Conservation (phyloP, 2,329 filamentous ascomycete species). For the Pseudonectria buxi region DNA sequence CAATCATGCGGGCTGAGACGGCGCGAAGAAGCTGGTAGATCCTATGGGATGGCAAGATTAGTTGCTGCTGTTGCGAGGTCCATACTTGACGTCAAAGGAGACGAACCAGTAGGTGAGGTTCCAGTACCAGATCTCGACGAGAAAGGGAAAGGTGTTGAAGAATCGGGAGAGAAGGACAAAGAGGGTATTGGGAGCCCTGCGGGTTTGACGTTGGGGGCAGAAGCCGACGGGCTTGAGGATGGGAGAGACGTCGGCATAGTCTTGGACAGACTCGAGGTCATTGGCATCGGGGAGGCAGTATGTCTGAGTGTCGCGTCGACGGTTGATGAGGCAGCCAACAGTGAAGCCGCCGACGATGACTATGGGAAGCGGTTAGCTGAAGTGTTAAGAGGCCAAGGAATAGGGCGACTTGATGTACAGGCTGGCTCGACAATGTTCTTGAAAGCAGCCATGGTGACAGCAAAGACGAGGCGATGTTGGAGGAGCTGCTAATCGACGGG, state of each 20-base stretch:
- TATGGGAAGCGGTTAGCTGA: conserved; percentile 12
- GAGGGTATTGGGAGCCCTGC: conserved; percentile 16
- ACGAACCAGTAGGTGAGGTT: conserved; percentile 28
- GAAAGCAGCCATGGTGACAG: conserved; percentile 2
- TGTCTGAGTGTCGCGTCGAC: conserved; percentile 5
- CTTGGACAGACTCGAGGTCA: conserved; percentile 12
- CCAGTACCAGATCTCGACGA: conserved; percentile 32
- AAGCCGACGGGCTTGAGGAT: conserved; percentile 14
- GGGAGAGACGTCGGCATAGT: conserved; percentile 13
- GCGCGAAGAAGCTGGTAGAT: conserved; percentile 39
- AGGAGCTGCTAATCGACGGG: not conserved
- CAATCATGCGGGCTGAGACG: conserved; percentile 34
- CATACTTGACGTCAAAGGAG: not conserved
- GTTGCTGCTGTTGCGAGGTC: not conserved
- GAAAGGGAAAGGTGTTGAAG: conserved; percentile 25
- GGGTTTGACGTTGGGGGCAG: conserved; percentile 6
- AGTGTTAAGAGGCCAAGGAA: not conserved
- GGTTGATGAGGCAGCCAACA: conserved; percentile 20
- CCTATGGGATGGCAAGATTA: conserved; percentile 16
- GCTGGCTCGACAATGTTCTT: conserved; percentile 9
- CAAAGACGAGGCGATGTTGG: not conserved
- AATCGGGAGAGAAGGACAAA: conserved; percentile 24
- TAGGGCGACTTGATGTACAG: conserved; percentile 1
- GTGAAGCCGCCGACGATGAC: conserved; percentile 10
- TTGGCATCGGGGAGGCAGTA: conserved; percentile 1